A percentile compares a stretch with the other conserved stretches of the same genome.
Conservation (phyloP, 345 rosid species). For the Euphorbia tirucalli region DNA sequence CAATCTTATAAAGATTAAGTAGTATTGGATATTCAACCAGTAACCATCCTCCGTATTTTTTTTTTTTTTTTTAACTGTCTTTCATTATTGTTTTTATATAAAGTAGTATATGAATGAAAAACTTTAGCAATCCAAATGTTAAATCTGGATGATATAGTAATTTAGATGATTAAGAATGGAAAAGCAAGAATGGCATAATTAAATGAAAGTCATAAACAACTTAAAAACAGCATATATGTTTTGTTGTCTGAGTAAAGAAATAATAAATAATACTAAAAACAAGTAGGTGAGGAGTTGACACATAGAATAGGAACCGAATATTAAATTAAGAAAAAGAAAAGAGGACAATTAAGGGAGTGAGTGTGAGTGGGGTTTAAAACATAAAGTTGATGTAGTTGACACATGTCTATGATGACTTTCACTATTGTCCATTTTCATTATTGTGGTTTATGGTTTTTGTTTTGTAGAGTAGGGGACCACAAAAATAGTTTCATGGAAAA, state of each 20-base stretch:
- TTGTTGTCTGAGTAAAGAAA: not conserved
- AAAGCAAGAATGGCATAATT: not conserved
- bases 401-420: slow-evolving; percentile 4
- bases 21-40: no score
- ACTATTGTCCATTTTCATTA: not conserved
- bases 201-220: not conserved
- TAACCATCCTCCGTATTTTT: no score
- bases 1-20: no score
- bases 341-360: not conserved
- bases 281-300: not conserved
- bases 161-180: not conserved
- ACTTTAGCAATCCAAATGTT: not conserved
- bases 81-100: no score
- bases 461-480: not conserved
- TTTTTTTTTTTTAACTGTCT: no score
- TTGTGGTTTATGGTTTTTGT: not conserved
- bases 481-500: no score
- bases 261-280: not conserved
- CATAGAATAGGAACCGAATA: not conserved
- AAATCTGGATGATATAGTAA: not conserved
- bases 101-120: no score
- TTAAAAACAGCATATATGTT: not conserved
- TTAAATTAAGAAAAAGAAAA: not conserved
- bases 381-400: slow-evolving; percentile 13
- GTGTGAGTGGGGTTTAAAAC: slow-evolving; percentile 12